Conservation (phyloP, 2,329 filamentous ascomycete species). For the Lachnellula hyalina region DNA sequence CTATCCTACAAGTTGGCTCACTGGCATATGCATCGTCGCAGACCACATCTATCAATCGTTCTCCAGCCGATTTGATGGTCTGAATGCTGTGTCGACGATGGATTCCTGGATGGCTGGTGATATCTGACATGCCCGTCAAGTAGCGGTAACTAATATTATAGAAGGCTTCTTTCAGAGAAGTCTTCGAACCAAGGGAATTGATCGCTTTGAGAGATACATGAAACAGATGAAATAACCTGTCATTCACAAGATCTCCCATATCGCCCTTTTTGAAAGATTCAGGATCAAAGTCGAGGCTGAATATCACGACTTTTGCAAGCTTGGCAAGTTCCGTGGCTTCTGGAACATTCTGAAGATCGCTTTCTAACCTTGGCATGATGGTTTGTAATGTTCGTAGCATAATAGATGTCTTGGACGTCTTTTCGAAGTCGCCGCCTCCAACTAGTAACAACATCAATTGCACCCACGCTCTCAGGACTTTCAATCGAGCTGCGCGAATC, state of each 20-base stretch:
- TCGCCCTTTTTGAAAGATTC: conserved; percentile 38
- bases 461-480: conserved; percentile 76
- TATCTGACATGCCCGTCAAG: conserved; percentile 59
- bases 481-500: conserved; percentile 47
- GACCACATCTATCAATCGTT: conserved; percentile 75
- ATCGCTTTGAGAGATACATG: conserved; percentile 79
- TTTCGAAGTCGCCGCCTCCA: conserved; percentile 73
- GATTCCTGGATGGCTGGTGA: conserved; percentile 45
- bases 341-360: conserved; percentile 59
- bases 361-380: conserved; percentile 81
- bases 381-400: conserved; percentile 82
- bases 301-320: conserved; percentile 67
- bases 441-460: conserved; percentile 80
- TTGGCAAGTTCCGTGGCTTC: conserved; percentile 73
- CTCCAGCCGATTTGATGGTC: conserved; percentile 74
- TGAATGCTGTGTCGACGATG: conserved; percentile 51
- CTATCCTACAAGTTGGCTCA: conserved; percentile 74
- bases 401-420: conserved; percentile 66
- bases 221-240: conserved; percentile 88
- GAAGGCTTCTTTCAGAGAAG: conserved; percentile 73
- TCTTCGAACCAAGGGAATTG: conserved; percentile 63
- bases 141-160: conserved; percentile 91
- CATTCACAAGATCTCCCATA: conserved; percentile 70
- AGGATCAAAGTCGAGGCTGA: conserved; percentile 58
- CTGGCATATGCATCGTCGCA: conserved; percentile 92